These are phyloP conservation scores for Dictyostelium intermedium DNA, from an alignment of 78 protist species.

Conservation along the genomic window DNA sequence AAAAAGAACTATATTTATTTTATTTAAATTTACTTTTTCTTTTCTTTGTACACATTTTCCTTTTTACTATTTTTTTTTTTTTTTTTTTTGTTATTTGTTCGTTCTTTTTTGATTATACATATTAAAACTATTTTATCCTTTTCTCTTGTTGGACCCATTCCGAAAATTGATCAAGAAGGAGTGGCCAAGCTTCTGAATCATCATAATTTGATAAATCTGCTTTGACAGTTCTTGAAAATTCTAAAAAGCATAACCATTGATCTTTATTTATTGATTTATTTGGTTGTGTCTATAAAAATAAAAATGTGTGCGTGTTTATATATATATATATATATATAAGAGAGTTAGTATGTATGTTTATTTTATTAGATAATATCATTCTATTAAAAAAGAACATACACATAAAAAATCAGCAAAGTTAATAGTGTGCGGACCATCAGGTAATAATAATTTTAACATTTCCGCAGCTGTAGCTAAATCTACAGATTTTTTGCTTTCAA, in stretches of 20 bases:
- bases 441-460: constrained; percentile 42
- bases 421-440: constrained; percentile 54
- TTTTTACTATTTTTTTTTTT: too few species aligned
- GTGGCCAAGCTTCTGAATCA: constrained; percentile 61
- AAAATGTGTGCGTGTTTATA: too few species aligned
- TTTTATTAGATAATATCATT: too few species aligned
- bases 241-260: constrained; percentile 75
- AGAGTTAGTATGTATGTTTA: background rate
- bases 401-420: constrained; percentile 28
- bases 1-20: too few species aligned
- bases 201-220: constrained; percentile 65
- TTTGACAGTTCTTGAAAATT: constrained; percentile 72
- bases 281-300: background rate
- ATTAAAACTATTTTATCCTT: background rate
- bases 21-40: too few species aligned
- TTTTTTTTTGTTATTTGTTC: background rate
- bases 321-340: background rate
- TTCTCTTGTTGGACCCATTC: constrained; percentile 5
- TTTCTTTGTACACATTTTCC: too few species aligned
- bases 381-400: background rate
- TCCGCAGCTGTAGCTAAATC: constrained; percentile 43
- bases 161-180: constrained; percentile 28
- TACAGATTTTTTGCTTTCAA: constrained; percentile 38
- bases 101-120: background rate
- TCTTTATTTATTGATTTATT: constrained; percentile 54